Percentiles rank a stretch among this genome's conserved stretches.
Conservation (phyloP, 2,329 filamentous ascomycete genomes). For the Neofusicoccum sp. region DNA sequence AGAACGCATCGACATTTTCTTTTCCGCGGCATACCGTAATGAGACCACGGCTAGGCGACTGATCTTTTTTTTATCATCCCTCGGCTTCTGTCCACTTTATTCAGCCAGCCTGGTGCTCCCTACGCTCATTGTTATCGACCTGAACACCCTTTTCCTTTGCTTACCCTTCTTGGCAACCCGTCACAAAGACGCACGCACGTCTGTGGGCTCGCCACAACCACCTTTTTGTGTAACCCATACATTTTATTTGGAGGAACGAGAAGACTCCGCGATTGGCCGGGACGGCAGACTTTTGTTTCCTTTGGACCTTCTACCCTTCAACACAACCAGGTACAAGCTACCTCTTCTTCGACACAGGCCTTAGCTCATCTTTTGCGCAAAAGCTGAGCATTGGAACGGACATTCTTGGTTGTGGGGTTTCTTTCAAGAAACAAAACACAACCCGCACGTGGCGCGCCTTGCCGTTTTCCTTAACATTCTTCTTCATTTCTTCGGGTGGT, state of each 20-base stretch:
- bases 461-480: not conserved
- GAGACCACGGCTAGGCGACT: slow-evolving; percentile 17
- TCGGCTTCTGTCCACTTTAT: slow-evolving; percentile 9
- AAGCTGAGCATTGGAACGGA: slow-evolving; percentile 7
- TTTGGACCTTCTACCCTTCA: not conserved
- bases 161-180: not conserved
- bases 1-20: slow-evolving; percentile 13
- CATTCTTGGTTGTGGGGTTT: slow-evolving; percentile 3
- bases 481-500: not conserved
- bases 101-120: slow-evolving; percentile 12
- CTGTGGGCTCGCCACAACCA: not conserved
- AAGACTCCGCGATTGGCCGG: not conserved
- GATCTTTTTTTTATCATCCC: not conserved
- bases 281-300: not conserved
- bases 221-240: slow-evolving; percentile 3
- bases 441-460: not conserved
- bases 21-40: slow-evolving; percentile 5
- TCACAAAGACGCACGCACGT: not conserved
- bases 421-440: not conserved
- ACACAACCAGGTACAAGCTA: not conserved
- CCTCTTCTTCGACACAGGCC: slow-evolving; percentile 4
- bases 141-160: not conserved
- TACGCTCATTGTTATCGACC: not conserved
- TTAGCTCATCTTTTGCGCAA: not conserved
- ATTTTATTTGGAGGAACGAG: not conserved